Evolutionary conservation across 352 stramenopile genomes (phyloP), one percentile per base, ranked within the genome.

Genomic region (Globisporangium iwayamae): DNA sequence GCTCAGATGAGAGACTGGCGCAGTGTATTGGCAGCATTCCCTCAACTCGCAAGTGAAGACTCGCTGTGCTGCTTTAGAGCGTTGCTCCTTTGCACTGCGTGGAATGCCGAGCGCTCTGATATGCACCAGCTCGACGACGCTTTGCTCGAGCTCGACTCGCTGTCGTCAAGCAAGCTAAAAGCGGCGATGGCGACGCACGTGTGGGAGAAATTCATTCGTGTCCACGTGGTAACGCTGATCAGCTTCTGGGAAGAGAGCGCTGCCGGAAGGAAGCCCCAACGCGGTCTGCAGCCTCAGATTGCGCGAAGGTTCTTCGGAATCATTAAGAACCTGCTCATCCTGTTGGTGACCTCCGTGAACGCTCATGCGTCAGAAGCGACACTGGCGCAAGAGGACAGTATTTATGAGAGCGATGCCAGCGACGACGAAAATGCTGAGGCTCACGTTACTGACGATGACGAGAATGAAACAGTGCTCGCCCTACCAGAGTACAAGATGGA

Each of bases 101-200:
- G 86, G 86, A 95, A 93, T 59, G 73, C 82, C 4, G 83, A 92
- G 54, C 81, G 86, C 60, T 90, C 86, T 0, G 78, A 92, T 30
- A 93, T 95, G 86, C 81, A 83, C n/a, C 84, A 93, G 50, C 70
- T 95, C 11, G 83, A 91, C 48, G 79, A 91, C 63, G 86, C 86
- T 2, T 62, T 93, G 46, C 64, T 74, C 10, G 84, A 93, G 58
- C 63, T 93, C 4, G 79, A 91, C 38, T 73, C 72, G 30, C 48
- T 92, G 20, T 59, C 55, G 7, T 68, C 69, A 13, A 59, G 66
- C 22, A 66, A 69, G 46, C 47, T 91, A 20, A 79, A 79, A 70
- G 68, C 71, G n/a, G 81, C 83, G 4, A 88, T 95, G 74, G 74
- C 75, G 8, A 66, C 83, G 34, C 74, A 90, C 59, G 77, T 95